A percentile compares a stretch with the other conserved stretches of the same genome.
Conservation (phyloP, 345 rosid genomes). For the Toxicodendron radicans region DNA sequence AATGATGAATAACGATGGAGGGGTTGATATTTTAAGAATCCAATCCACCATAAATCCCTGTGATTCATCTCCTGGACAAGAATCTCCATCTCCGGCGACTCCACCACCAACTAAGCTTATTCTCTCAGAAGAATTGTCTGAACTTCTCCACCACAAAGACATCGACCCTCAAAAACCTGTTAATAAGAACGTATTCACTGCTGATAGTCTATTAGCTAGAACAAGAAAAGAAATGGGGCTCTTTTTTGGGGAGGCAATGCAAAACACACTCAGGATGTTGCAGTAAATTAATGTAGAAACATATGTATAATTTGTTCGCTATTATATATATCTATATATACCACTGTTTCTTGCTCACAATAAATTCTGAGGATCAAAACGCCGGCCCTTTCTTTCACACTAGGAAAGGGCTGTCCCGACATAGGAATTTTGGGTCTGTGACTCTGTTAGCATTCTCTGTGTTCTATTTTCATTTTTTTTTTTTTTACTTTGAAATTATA, state of each 20-base stretch:
- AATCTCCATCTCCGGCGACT: conserved; percentile 20
- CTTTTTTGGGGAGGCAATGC: background rate
- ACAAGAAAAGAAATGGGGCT: background rate
- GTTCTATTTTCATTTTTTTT: too few species aligned
- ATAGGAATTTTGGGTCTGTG: too few species aligned
- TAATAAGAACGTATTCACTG: background rate
- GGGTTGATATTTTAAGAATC: conserved; percentile 31
- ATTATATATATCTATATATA: too few species aligned
- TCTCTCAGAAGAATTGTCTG: conserved; percentile 23
- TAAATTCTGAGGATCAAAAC: too few species aligned
- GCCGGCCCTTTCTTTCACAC: too few species aligned
- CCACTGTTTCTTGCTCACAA: too few species aligned
- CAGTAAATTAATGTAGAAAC: background rate
- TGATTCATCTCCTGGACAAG: conserved; percentile 9
- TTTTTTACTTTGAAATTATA: too few species aligned
- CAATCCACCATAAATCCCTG: conserved; percentile 13
- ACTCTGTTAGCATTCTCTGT: too few species aligned
- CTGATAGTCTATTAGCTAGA: background rate
- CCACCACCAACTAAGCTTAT: conserved; percentile 27
- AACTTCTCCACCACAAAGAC: conserved; percentile 5
- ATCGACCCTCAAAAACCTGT: background rate
- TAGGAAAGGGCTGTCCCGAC: too few species aligned
- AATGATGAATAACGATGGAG: conserved; percentile 35
- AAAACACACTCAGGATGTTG: background rate
- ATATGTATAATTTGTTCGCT: too few species aligned